Evolutionary conservation across 805 yeast genomes (phyloP).

Genomic region (Candida namnaoensis): DNA sequence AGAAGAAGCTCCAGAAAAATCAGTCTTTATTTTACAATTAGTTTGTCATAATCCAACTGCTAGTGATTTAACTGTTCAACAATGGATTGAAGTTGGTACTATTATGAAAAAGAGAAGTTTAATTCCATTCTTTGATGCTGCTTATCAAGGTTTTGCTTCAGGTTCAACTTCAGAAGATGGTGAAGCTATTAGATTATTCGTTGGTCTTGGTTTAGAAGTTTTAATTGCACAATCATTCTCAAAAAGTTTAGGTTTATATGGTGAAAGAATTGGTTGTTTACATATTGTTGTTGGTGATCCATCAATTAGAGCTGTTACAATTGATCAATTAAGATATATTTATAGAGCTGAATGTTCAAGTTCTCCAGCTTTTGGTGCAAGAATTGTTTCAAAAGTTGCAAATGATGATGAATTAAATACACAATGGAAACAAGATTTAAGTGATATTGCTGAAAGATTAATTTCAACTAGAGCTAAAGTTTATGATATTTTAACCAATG

Average conservation of each 20-base stretch:
- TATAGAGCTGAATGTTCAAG: conserved; percentile 72
- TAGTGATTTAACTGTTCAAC: conserved; percentile 64
- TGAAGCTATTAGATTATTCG: conserved; percentile 33
- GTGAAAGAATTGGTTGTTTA: conserved; percentile 71
- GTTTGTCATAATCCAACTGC: conserved; percentile 91
- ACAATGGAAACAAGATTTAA: conserved; percentile 66
- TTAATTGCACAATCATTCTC: conserved; percentile 73
- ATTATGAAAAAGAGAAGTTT: conserved; percentile 44
- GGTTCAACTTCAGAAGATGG: conserved; percentile 68
- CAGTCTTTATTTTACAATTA: conserved; percentile 51
- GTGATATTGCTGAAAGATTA: conserved; percentile 63
- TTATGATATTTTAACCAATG: conserved; percentile 46
- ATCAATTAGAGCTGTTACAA: conserved; percentile 40
- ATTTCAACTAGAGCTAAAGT: conserved; percentile 53
- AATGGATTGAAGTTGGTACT: conserved; percentile 62
- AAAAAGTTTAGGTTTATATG: conserved; percentile 79
- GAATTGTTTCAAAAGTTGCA: conserved; percentile 63
- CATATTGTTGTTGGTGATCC: conserved; percentile 19
- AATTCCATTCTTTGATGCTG: conserved; percentile 74
- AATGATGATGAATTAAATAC: conserved; percentile 39
- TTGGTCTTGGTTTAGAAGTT: conserved; percentile 4
- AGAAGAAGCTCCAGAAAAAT: conserved; percentile 1
- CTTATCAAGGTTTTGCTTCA: conserved; percentile 84
- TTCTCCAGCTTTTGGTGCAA: conserved; percentile 80
- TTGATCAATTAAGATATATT: conserved; percentile 51